A percentile compares a stretch with the other conserved stretches of the same genome.
Evolutionary conservation across 352 stramenopile genomes (phyloP).

Genomic region (Phytophthora melonis): DNA sequence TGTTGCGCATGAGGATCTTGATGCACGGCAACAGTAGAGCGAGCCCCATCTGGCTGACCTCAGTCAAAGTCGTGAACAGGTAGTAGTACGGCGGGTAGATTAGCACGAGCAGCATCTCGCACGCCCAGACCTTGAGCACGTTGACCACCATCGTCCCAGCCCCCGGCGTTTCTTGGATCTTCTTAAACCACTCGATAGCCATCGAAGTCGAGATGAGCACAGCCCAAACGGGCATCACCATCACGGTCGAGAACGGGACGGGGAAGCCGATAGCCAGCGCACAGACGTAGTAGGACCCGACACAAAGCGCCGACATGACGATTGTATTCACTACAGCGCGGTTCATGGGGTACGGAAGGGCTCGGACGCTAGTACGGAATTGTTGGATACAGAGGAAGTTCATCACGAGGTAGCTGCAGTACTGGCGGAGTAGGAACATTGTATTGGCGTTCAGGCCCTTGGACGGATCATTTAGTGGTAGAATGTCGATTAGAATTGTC

Average conservation of each 20-base stretch:
- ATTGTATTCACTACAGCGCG: neutral
- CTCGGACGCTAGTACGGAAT: neutral
- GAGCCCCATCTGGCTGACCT: neutral
- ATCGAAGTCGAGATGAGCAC: constrained; percentile 2
- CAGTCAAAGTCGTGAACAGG: constrained; percentile 4
- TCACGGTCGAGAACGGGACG: constrained; percentile 18
- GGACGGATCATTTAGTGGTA: constrained; percentile 7
- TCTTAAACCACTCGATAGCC: constrained; percentile 10
- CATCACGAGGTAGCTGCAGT: neutral
- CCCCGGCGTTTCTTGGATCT: constrained; percentile 6
- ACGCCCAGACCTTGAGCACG: constrained; percentile 18
- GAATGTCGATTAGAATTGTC: neutral
- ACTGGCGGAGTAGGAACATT: constrained; percentile 5
- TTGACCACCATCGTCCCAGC: constrained; percentile 3
- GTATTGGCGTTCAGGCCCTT: neutral
- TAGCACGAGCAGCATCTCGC: neutral
- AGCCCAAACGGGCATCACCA: constrained; percentile 6
- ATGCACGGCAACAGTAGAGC: constrained; percentile 1
- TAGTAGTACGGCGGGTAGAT: neutral
- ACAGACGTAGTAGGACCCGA: neutral
- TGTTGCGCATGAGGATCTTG: constrained; percentile 2
- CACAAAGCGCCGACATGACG: neutral
- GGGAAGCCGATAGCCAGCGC: constrained; percentile 2
- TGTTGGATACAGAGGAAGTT: constrained; percentile 1
- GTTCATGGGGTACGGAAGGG: neutral